phyloP scores from a whole-genome alignment of 2,329 filamentous ascomycete genomes.

The Furcasterigmium furcatum region DNA sequence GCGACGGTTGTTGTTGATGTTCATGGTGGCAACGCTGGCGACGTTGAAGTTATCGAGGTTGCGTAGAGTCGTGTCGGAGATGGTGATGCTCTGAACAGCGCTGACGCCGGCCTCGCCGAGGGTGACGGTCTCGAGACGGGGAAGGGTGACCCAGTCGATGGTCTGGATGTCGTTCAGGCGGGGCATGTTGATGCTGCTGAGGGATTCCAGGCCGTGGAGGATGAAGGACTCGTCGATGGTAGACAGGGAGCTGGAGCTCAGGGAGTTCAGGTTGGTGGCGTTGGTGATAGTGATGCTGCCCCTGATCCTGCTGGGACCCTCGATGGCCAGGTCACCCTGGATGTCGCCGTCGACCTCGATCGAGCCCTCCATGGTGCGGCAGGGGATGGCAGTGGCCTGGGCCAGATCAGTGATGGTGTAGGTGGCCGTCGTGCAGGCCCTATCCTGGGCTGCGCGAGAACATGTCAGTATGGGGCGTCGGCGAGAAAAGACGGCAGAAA shows the following conservation, averaged over 20 bases:
- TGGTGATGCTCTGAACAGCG: conserved; percentile 64
- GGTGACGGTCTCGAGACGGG: conserved; percentile 46
- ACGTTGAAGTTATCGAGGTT: conserved; percentile 80
- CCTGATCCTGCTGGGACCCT: conserved; percentile 53
- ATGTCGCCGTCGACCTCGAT: conserved; percentile 60
- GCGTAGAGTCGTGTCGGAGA: conserved; percentile 83
- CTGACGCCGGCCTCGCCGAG: conserved; percentile 57
- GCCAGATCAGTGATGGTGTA: conserved; percentile 61
- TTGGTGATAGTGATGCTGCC: conserved; percentile 62
- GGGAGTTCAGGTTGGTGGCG: conserved; percentile 51
- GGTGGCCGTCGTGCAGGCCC: conserved; percentile 29
- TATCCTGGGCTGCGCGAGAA: conserved; percentile 26
- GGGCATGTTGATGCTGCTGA: conserved; percentile 66
- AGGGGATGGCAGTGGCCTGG: conserved; percentile 60
- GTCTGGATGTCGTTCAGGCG: conserved; percentile 60
- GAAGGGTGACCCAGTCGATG: conserved; percentile 72
- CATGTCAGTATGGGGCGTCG: neutral
- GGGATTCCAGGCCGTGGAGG: conserved; percentile 63
- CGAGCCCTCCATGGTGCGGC: conserved; percentile 66
- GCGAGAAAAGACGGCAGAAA: conserved; percentile 28
- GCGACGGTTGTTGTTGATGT: conserved; percentile 88
- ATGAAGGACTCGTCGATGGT: conserved; percentile 68
- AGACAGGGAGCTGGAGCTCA: conserved; percentile 59
- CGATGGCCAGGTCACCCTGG: conserved; percentile 56
- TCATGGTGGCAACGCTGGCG: conserved; percentile 64